These are phyloP conservation scores for Chaetothyriales sp. DNA, from an alignment of 2,329 filamentous ascomycete genomes.

Conservation along the genomic window DNA sequence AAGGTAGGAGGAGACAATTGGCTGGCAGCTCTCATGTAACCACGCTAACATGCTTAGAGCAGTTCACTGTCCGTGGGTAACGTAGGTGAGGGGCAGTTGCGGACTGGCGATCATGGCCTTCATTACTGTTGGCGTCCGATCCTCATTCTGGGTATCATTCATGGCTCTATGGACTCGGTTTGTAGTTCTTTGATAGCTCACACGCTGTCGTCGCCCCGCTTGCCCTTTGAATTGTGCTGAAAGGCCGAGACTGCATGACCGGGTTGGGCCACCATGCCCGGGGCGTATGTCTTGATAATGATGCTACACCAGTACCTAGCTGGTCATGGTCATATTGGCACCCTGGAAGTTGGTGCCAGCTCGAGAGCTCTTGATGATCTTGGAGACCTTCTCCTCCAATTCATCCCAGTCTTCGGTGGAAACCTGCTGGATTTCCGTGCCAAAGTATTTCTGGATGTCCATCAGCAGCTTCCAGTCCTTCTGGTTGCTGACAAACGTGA, in stretches of 20 bases:
- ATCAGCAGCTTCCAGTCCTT: conserved; percentile 67
- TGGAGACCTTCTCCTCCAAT: conserved; percentile 70
- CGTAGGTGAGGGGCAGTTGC: too few relatives aligned
- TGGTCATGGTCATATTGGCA: background rate
- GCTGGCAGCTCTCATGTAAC: too few relatives aligned
- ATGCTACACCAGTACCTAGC: background rate
- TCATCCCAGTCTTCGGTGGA: conserved; percentile 82
- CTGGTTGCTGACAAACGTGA: conserved; percentile 84
- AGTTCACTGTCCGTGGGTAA: too few relatives aligned
- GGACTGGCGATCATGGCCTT: background rate
- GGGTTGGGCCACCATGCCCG: background rate
- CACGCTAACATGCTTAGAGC: too few relatives aligned
- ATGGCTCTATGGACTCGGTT: background rate
- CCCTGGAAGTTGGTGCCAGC: conserved; percentile 27
- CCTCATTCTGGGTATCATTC: background rate
- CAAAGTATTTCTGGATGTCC: conserved; percentile 67
- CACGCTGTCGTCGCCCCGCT: background rate
- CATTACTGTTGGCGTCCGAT: background rate
- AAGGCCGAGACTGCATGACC: background rate
- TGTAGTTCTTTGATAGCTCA: background rate
- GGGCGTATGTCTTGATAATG: too few relatives aligned
- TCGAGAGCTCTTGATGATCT: conserved; percentile 53
- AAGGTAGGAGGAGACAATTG: too few relatives aligned
- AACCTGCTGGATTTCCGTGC: conserved; percentile 66
- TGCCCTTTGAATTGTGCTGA: background rate